These are phyloP conservation scores for Scleromitrula shiraiana DNA, from an alignment of 2,329 filamentous ascomycete genomes.

Conservation along the genomic window DNA sequence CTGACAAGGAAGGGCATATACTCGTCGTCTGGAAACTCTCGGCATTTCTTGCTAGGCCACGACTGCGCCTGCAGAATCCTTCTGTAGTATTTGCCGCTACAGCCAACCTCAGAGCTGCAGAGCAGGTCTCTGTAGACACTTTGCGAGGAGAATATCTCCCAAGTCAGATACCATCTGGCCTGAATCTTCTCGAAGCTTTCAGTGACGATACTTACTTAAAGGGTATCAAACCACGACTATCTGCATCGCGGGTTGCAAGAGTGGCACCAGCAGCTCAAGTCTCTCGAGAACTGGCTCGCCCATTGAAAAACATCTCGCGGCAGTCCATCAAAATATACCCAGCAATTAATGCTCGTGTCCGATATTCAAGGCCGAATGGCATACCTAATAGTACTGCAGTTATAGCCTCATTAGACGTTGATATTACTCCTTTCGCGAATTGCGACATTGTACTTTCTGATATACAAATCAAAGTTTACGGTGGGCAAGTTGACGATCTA, in stretches of 20 bases:
- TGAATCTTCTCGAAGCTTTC: conserved; percentile 73
- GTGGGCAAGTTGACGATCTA: conserved; percentile 51
- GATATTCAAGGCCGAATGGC: conserved; percentile 58
- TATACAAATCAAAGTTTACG: conserved; percentile 48
- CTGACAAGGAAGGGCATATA: conserved; percentile 33
- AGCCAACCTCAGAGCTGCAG: conserved; percentile 49
- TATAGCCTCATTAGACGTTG: conserved; percentile 64
- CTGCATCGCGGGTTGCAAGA: conserved; percentile 65
- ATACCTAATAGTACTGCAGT: conserved; percentile 49
- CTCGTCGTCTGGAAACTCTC: conserved; percentile 54
- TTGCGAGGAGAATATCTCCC: conserved; percentile 56
- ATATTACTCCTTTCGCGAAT: conserved; percentile 63
- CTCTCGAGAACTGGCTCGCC: conserved; percentile 50
- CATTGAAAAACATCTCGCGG: conserved; percentile 56
- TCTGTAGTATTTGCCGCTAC: conserved; percentile 57
- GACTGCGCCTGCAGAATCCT: conserved; percentile 58
- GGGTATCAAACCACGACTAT: conserved; percentile 55
- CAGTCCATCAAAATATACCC: conserved; percentile 58
- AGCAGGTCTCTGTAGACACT: conserved; percentile 35
- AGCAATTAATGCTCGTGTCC: conserved; percentile 62
- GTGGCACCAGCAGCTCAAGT: conserved; percentile 60
- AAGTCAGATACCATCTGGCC: conserved; percentile 58
- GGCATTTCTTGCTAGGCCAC: conserved; percentile 49
- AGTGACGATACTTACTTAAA: conserved; percentile 54
- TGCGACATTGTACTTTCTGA: conserved; percentile 56